Conservation (phyloP, 1,139 yeast genomes). For the Sugiyamaella sp. region DNA sequence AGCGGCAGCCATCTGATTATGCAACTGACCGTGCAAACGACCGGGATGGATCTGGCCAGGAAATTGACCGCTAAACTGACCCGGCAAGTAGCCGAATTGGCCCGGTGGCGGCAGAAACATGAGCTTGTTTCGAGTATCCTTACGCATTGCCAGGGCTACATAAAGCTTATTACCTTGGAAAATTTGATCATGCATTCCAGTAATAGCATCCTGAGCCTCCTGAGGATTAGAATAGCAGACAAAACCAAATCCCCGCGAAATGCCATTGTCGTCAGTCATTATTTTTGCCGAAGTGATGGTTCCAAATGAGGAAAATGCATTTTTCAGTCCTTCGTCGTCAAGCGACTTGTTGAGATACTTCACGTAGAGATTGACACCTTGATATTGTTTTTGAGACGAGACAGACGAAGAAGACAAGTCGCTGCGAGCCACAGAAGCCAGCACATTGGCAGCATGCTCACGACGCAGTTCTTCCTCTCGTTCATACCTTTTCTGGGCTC, state of each 20-base stretch:
- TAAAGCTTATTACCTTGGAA: slow-evolving; percentile 84
- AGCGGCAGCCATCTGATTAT: neutral
- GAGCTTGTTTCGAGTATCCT: slow-evolving; percentile 48
- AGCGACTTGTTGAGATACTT: slow-evolving; percentile 84
- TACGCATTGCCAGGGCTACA: slow-evolving; percentile 93
- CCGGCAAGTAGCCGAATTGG: slow-evolving; percentile 13
- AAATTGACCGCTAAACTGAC: slow-evolving; percentile 5
- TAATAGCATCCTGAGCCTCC: slow-evolving; percentile 90
- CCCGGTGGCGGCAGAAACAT: slow-evolving; percentile 14
- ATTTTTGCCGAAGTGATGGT: slow-evolving; percentile 86
- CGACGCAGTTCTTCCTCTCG: slow-evolving; percentile 82
- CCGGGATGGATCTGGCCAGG: slow-evolving; percentile 11
- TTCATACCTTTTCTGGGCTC: slow-evolving; percentile 94
- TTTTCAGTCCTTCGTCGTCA: slow-evolving; percentile 77
- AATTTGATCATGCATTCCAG: slow-evolving; percentile 89
- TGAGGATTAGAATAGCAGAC: slow-evolving; percentile 91
- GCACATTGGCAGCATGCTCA: slow-evolving; percentile 52
- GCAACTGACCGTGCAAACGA: neutral
- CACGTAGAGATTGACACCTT: slow-evolving; percentile 87
- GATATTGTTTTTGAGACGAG: slow-evolving; percentile 54
- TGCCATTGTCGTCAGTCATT: slow-evolving; percentile 84
- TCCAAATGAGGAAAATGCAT: slow-evolving; percentile 86
- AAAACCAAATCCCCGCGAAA: slow-evolving; percentile 92
- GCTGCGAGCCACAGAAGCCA: slow-evolving; percentile 1
- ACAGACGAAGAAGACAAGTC: slow-evolving; percentile 1